Percentiles rank a stretch among this genome's conserved stretches.
Evolutionary conservation across 768 basidiomycete species (phyloP).

Genomic region (Mycena venus): DNA sequence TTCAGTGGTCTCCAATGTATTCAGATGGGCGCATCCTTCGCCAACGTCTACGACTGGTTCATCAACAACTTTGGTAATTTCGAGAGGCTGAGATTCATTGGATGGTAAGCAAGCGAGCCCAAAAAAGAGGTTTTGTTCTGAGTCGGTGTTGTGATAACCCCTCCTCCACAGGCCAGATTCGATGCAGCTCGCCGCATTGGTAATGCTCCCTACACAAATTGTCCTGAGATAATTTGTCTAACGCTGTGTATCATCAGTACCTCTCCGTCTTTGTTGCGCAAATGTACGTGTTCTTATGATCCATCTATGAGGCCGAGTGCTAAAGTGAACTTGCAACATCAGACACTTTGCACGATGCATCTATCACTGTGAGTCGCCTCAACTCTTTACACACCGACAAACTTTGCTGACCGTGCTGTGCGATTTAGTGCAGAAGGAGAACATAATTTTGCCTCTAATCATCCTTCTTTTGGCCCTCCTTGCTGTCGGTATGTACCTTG

Average conservation of each 20-base stretch:
- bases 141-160: too few relatives aligned
- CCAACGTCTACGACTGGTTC: slow-evolving; percentile 19
- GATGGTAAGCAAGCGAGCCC: too few relatives aligned
- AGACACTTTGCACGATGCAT: slow-evolving; percentile 19
- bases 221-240: too few relatives aligned
- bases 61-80: slow-evolving; percentile 12
- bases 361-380: slow-evolving; percentile 4
- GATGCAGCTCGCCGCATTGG: slow-evolving; percentile 7
- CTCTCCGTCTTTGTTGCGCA: slow-evolving; percentile 16
- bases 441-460: not conserved
- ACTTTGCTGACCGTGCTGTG: not conserved
- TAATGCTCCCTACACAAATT: not conserved
- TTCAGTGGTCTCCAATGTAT: slow-evolving; percentile 9
- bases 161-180: not conserved
- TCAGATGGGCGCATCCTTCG: slow-evolving; percentile 6
- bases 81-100: slow-evolving; percentile 3
- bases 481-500: not conserved
- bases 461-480: not conserved
- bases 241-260: not conserved
- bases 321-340: too few relatives aligned
- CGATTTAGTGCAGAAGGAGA: slow-evolving; percentile 4
- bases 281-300: not conserved
- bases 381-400: not conserved
- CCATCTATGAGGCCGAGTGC: too few relatives aligned
- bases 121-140: too few relatives aligned